Percentiles rank a stretch among this genome's conserved stretches.
Evolutionary conservation across 1,284 basidiomycete species (phyloP).

Genomic region (Malassezia equina): DNA sequence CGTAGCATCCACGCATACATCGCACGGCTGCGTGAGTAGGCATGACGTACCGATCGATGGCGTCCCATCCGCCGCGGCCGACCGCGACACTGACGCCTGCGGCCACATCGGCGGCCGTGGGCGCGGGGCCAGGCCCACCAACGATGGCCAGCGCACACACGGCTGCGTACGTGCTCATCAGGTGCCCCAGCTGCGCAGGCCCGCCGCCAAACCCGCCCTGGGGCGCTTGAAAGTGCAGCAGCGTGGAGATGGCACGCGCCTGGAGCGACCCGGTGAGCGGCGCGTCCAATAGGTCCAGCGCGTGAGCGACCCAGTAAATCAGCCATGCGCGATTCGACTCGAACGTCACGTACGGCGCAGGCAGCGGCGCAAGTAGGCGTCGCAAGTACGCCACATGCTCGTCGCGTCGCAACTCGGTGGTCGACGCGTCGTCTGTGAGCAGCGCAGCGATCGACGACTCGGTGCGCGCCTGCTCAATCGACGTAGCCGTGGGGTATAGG

Average conservation of each 20-base stretch:
- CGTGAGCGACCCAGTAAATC: constrained; percentile 43
- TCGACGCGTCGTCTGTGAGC: constrained; percentile 16
- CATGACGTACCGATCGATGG: constrained; percentile 40
- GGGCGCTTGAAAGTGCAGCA: constrained; percentile 37
- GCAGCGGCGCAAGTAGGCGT: constrained; percentile 36
- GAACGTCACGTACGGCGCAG: constrained; percentile 35
- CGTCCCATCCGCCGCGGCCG: constrained; percentile 47
- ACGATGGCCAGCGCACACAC: constrained; percentile 73
- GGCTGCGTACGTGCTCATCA: constrained; percentile 81
- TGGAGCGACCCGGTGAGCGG: constrained; percentile 25
- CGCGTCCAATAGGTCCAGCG: constrained; percentile 33
- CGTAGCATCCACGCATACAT: constrained; percentile 85
- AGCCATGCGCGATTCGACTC: constrained; percentile 46
- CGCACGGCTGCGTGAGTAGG: constrained; percentile 44
- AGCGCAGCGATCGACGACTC: constrained; percentile 32
- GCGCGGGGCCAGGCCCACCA: constrained; percentile 54
- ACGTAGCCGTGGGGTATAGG: constrained; percentile 26
- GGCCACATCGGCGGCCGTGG: constrained; percentile 23
- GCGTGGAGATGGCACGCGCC: constrained; percentile 36
- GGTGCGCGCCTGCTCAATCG: constrained; percentile 34
- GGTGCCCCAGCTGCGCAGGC: constrained; percentile 73
- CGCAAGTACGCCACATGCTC: constrained; percentile 36
- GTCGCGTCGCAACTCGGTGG: constrained; percentile 23
- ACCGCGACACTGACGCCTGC: constrained; percentile 54
- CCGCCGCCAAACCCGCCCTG: constrained; percentile 82